phyloP scores from a whole-genome alignment of 495 filamentous ascomycete genomes.

The Neurospora sp. region DNA sequence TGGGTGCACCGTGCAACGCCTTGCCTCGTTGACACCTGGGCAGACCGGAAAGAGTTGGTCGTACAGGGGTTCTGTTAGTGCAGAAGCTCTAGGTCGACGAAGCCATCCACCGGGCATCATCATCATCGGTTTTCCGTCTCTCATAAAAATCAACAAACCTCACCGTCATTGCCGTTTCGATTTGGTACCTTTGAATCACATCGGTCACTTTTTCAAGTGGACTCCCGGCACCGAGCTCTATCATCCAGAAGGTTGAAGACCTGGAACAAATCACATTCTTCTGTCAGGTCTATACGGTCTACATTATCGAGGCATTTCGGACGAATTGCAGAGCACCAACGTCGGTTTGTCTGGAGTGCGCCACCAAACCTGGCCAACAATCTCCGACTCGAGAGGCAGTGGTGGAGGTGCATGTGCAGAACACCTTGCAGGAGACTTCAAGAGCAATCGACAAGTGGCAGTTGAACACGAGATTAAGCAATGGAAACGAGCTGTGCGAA shows the following conservation, averaged over 20 bases:
- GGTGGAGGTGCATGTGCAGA: conserved; percentile 6
- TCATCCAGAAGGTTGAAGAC: background rate
- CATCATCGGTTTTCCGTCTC: background rate
- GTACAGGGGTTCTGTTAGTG: background rate
- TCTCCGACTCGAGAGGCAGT: background rate
- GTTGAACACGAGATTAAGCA: conserved; percentile 19
- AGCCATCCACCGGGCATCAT: background rate
- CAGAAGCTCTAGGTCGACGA: background rate
- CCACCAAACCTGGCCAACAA: conserved; percentile 12
- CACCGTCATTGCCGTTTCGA: background rate
- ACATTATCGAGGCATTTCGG: background rate
- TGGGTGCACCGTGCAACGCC: background rate
- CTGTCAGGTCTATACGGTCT: background rate
- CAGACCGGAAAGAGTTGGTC: background rate
- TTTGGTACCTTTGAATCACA: background rate
- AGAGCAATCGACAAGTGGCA: conserved; percentile 14
- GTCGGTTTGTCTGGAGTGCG: background rate
- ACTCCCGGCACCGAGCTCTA: background rate
- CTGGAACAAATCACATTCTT: background rate
- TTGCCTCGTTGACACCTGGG: background rate
- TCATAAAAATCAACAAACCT: background rate
- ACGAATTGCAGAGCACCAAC: conserved; percentile 21
- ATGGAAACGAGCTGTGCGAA: conserved; percentile 18
- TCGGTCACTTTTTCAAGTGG: background rate
- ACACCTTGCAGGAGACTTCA: conserved; percentile 5